Percentiles rank a stretch among this genome's conserved stretches.
Evolutionary conservation across 2,329 filamentous ascomycete species (phyloP).

Genomic region (Ophiostoma angusticollis): DNA sequence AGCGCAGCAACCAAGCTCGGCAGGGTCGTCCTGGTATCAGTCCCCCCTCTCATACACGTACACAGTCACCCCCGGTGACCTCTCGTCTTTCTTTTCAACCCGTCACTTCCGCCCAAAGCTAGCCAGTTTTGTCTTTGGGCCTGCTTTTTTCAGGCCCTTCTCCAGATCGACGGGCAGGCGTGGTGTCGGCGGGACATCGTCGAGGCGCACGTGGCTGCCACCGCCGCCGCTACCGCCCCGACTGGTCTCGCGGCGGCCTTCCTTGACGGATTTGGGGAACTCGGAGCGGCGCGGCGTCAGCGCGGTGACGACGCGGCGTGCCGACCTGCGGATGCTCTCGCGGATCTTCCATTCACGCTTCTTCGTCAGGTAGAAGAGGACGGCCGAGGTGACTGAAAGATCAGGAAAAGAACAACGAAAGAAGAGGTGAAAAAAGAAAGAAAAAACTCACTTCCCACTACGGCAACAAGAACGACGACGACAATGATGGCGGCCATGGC

Average conservation of each 20-base stretch:
- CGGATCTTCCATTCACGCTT: conserved; percentile 73
- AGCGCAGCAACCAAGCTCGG: no score
- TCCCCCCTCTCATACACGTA: background rate
- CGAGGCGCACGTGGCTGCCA: conserved; percentile 35
- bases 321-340: conserved; percentile 57
- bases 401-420: background rate
- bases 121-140: conserved; percentile 8
- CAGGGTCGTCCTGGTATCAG: no score
- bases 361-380: conserved; percentile 70
- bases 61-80: background rate
- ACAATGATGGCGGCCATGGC: conserved; percentile 64
- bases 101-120: conserved; percentile 21
- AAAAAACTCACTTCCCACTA: conserved; percentile 49
- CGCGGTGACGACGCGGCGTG: conserved; percentile 45
- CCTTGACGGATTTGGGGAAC: conserved; percentile 46
- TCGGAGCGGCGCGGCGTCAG: conserved; percentile 49
- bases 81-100: background rate
- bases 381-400: conserved; percentile 44
- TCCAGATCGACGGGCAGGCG: conserved; percentile 44
- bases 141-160: conserved; percentile 32
- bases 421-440: background rate
- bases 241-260: conserved; percentile 21
- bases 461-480: conserved; percentile 51
- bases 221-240: no score
- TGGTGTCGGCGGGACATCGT: conserved; percentile 49